A percentile compares a stretch with the other conserved stretches of the same genome.
phyloP scores from a whole-genome alignment of 345 rosid genomes.

The Populus deltoides region DNA sequence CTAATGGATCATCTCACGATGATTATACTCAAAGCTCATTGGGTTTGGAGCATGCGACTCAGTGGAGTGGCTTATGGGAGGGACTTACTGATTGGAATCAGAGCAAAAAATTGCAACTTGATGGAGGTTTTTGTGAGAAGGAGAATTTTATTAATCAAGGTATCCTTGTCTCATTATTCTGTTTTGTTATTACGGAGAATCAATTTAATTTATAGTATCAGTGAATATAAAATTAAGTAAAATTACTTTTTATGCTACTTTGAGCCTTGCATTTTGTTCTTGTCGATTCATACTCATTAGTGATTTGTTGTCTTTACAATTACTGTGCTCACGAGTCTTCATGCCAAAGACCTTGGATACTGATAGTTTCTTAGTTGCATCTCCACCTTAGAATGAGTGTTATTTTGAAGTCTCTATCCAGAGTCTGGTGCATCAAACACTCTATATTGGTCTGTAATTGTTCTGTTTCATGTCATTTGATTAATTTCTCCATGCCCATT shows the following conservation, averaged over 20 bases:
- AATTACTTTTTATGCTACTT: not conserved
- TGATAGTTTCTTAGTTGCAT: not conserved
- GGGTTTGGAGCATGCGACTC: slow-evolving; percentile 9
- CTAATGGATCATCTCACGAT: slow-evolving; percentile 20
- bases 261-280: not conserved
- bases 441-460: not conserved
- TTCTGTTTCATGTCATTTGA: not conserved
- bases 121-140: slow-evolving; percentile 21
- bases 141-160: slow-evolving; percentile 42
- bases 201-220: not conserved
- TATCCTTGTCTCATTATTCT: slow-evolving; percentile 11
- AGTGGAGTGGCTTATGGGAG: slow-evolving; percentile 40
- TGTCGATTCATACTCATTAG: not conserved
- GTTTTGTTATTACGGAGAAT: not conserved
- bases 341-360: not conserved
- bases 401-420: not conserved
- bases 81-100: slow-evolving; percentile 27
- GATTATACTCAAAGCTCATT: slow-evolving; percentile 28
- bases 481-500: not conserved
- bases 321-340: not conserved
- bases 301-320: not conserved
- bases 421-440: not conserved
- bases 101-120: slow-evolving; percentile 18
- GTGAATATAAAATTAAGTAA: not conserved
- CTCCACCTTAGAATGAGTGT: not conserved